These are phyloP conservation scores for Macrolepiota dolichaula DNA, from an alignment of 768 basidiomycete species.

Conservation along the genomic window DNA sequence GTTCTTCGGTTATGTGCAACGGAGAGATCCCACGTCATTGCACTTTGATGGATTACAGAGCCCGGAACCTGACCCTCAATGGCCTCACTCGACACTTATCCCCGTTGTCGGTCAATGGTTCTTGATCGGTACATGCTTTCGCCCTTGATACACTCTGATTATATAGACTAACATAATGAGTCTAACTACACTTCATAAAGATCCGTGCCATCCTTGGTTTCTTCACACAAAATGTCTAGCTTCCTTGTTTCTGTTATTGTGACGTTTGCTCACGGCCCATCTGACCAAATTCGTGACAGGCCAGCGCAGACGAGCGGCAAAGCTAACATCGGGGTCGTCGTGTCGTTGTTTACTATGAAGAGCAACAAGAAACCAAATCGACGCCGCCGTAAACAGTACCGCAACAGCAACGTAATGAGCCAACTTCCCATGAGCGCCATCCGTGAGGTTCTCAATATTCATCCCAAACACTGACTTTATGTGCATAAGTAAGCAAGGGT, in stretches of 20 bases:
- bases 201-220: not conserved
- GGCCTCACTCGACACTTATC: not conserved
- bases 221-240: not conserved
- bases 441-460: slow-evolving; percentile 37
- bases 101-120: not conserved
- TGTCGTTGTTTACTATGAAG: slow-evolving; percentile 6
- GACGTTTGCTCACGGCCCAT: not conserved
- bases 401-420: slow-evolving; percentile 25
- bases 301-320: slow-evolving; percentile 33
- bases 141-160: not conserved
- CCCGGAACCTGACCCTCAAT: not conserved
- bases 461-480: slow-evolving; percentile 42
- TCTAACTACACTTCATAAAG: not conserved
- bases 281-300: slow-evolving; percentile 20
- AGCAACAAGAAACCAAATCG: slow-evolving; percentile 9
- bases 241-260: not conserved
- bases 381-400: not conserved
- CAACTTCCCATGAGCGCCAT: slow-evolving; percentile 24
- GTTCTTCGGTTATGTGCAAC: slow-evolving; percentile 8
- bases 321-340: slow-evolving; percentile 14
- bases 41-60: not conserved
- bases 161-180: not conserved
- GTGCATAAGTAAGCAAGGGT: not conserved
- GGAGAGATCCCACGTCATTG: slow-evolving; percentile 1
- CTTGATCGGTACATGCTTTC: not conserved